Evolutionary conservation across 306 rosid species (phyloP).

Genomic region (Rosa rugosa): DNA sequence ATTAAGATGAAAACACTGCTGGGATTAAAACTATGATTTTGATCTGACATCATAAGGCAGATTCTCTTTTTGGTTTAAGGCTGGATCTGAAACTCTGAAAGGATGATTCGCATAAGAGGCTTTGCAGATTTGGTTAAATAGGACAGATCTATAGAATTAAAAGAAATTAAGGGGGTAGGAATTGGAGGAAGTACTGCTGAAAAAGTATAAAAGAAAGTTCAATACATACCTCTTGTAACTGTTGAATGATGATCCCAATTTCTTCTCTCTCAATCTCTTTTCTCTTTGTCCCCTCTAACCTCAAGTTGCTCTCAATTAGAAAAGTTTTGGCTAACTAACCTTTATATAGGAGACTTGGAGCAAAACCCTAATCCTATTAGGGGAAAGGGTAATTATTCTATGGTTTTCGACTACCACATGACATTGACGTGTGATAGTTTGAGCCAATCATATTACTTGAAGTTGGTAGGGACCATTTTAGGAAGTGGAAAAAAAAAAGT

Average conservation of each 20-base stretch:
- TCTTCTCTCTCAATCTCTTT: background rate
- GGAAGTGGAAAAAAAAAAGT: too few species aligned
- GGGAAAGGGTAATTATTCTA: too few species aligned
- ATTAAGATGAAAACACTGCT: background rate
- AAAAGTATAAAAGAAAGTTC: background rate
- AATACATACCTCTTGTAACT: constrained; percentile 11
- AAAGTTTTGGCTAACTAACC: background rate
- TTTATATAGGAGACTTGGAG: background rate
- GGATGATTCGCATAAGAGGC: background rate
- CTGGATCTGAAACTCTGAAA: background rate
- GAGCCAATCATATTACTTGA: too few species aligned
- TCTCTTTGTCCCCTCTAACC: background rate
- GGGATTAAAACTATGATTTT: background rate
- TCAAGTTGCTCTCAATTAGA: background rate
- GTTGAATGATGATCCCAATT: background rate
- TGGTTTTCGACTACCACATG: too few species aligned
- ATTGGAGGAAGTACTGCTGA: background rate
- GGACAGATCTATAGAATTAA: background rate
- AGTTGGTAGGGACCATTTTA: too few species aligned
- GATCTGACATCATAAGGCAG: background rate
- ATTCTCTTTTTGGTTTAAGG: background rate
- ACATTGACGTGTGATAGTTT: too few species aligned
- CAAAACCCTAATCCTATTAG: background rate
- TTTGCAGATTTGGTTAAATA: background rate
- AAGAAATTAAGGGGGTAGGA: background rate